These are phyloP conservation scores for Thymus quinquecostatus DNA, from an alignment of 257 asterid species.

Conservation along the genomic window DNA sequence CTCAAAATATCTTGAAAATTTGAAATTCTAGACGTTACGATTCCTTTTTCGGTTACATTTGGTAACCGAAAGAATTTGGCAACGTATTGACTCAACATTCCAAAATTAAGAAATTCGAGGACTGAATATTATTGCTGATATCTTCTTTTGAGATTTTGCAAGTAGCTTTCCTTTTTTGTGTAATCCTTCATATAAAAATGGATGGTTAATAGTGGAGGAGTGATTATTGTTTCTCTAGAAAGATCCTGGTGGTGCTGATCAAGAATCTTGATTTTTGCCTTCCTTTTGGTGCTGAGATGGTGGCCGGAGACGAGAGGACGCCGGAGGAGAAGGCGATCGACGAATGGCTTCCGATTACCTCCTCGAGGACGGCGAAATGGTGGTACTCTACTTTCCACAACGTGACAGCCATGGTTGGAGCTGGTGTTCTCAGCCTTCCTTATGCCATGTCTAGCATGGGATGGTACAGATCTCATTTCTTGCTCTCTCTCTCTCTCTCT, in stretches of 20 bases:
- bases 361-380: constrained; percentile 47
- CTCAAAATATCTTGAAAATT: neutral
- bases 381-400: constrained; percentile 57
- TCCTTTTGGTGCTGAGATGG: constrained; percentile 15
- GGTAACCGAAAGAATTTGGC: neutral
- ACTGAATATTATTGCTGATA: neutral
- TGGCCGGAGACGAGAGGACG: constrained; percentile 20
- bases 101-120: neutral
- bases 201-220: neutral
- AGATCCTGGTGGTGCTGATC: neutral
- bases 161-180: neutral
- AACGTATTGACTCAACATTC: neutral
- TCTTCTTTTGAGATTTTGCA: constrained; percentile 2
- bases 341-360: constrained; percentile 51
- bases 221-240: neutral
- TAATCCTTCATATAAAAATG: neutral
- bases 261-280: neutral
- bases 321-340: constrained; percentile 47
- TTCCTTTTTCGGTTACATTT: neutral
- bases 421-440: constrained; percentile 52
- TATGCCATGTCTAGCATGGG: constrained; percentile 57
- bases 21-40: constrained; percentile 6
- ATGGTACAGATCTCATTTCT: constrained; percentile 33
- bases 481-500: too few species aligned
- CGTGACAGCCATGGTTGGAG: constrained; percentile 58